Base-by-base conservation (phyloP, 179 eudicot genomes). In the Vitellaria paradoxa region DNA sequence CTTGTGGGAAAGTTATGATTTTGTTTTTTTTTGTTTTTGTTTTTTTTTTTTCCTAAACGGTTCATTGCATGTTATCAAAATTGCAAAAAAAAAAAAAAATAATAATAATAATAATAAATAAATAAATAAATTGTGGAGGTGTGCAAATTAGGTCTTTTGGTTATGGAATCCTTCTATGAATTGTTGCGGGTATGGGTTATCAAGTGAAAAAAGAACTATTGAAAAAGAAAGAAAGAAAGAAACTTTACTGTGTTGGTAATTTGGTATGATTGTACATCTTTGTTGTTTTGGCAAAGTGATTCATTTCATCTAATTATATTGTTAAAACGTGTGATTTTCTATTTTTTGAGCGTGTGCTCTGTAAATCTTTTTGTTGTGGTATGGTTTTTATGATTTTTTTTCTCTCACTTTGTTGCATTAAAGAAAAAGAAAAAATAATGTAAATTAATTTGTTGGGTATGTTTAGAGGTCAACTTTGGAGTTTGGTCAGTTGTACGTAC, bases 1-100 rank as follows among this genome's bases (percentile, higher is more conserved):
- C 10, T 17, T 10, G 64, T 71, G 65, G 30, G 60, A 46, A 70
- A 71, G 11, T 70, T 61, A 12, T 30, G 67, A 77, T 68, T 65
- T 59, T 37, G 42, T 15, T 17, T 47, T 59, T 60, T 26, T n/a
- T n/a, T n/a, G n/a, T n/a, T n/a, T n/a, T n/a, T n/a, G n/a, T n/a
- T n/a, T n/a, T 26, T 68, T 7, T 50, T 50, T 8, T 50, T 7
- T 50, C 0, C 0, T 30, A 30, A 30, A 30, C 2, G 37, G 37
- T 30, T 30, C 37, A 30, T 30, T 30, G 2, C 37, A 30, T 30
- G 37, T 30, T 30, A 30, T 2, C 2, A 30, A 30, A 30, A 30
- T 30, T 30, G 37, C 37, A 30, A 30, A 30, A 1, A 30, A 0
- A 30, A 30, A 30, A 30, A 0, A 30, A 30, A 30, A 30, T 1